Evolutionary conservation across 805 yeast genomes (phyloP), one percentile per base, ranked within the genome.

Genomic region (Zygoascus tannicola): DNA sequence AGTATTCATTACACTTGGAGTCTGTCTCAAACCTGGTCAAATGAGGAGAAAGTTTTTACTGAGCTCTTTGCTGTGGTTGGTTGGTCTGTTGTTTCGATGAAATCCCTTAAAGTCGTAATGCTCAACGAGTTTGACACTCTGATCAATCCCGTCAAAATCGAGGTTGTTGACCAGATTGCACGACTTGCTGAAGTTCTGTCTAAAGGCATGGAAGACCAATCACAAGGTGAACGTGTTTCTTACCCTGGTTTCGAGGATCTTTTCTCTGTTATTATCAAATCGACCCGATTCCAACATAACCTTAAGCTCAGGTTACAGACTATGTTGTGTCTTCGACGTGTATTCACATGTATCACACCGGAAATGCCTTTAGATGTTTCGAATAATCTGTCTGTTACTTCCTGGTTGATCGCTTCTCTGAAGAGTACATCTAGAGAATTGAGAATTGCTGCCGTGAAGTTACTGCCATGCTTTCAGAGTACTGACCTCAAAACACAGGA

Each of bases 321-420:
- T n/a, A 19, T 50, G 35, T 12, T 5, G 2, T 15, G 53, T n/a
- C 22, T 52, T 33, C 16, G 36, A 16, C 32, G 50, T 15, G 47
- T 49, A 15, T 30, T 38, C 10, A 15, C 44, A 3, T 40, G 47
- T 2, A 50, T 41, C 26, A 26, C 26, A 8, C 50, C 52, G 1
- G 40, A 30, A n/a, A 12, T 28, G 5, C 7, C 12, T 3, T 40
- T 49, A n/a, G 23, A 35, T 22, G 35, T 50, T 20, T 45, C 48
- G 20, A 15, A 21, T 22, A 14, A 35, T 7, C 20, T 33, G 4
- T 46, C 40, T 20, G 33, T 52, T 1, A 38, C 42, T 16, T 28
- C 36, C 4, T 52, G 56, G 56, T 22, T 52, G 12, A 32, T 44
- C 7, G 46, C 45, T 3, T 49, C 50, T 28, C 48, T 50, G n/a